Evolutionary conservation across 139 green algal species (phyloP).

Genomic region (Chlamydomonas sphaeroides): DNA sequence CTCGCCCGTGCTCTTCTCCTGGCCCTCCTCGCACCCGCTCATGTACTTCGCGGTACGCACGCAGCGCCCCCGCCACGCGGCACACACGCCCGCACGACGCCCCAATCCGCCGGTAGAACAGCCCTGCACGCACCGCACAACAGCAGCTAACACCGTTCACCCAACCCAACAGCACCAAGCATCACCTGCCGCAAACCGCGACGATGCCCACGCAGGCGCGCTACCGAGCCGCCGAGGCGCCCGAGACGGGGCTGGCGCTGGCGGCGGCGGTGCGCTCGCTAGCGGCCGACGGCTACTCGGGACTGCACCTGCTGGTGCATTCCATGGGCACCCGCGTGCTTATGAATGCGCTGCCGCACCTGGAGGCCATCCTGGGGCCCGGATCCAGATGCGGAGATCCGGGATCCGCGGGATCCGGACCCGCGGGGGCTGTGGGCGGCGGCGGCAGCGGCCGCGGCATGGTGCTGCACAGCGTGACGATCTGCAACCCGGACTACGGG

Average conservation of each 20-base stretch:
- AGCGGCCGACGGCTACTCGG: conserved; percentile 29
- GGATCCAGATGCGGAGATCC: not conserved
- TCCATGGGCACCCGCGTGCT: conserved; percentile 50
- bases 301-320: conserved; percentile 52
- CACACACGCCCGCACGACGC: too few relatives aligned
- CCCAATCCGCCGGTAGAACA: too few relatives aligned
- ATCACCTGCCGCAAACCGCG: too few relatives aligned
- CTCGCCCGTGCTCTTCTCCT: conserved; percentile 46
- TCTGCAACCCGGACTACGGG: conserved; percentile 46
- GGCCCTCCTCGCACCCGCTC: conserved; percentile 15
- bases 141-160: too few relatives aligned
- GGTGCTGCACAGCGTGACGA: not conserved
- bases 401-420: not conserved
- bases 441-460: not conserved
- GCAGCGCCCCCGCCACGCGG: too few relatives aligned
- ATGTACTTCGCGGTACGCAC: conserved; percentile 43
- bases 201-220: conserved; percentile 1
- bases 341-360: conserved; percentile 18
- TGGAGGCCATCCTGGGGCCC: conserved; percentile 40
- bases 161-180: too few relatives aligned
- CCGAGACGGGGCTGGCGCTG: conserved; percentile 26
- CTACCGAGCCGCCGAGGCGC: conserved; percentile 15
- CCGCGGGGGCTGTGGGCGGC: too few relatives aligned
- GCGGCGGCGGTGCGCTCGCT: conserved; percentile 30
- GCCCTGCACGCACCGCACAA: too few relatives aligned